These are phyloP conservation scores for Lentinula boryana DNA, from an alignment of 768 basidiomycete genomes.

Conservation along the genomic window DNA sequence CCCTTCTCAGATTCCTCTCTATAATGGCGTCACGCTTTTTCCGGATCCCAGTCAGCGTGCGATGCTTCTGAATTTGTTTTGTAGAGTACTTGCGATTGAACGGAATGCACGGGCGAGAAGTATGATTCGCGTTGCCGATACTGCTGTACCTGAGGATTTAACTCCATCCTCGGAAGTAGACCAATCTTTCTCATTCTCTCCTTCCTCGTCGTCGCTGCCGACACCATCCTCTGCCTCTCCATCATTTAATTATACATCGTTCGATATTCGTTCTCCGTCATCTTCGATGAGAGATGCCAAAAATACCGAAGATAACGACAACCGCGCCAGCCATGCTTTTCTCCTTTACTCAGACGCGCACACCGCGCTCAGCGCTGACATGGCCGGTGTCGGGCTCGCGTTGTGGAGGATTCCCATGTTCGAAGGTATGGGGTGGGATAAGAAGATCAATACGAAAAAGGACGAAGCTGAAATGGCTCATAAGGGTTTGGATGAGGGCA, in stretches of 20 bases:
- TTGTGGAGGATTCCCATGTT: slow-evolving; percentile 79
- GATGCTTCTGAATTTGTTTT: slow-evolving; percentile 44
- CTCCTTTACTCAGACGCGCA: slow-evolving; percentile 48
- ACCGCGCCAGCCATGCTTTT: slow-evolving; percentile 65
- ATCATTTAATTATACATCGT: too few relatives aligned
- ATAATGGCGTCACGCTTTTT: slow-evolving; percentile 62
- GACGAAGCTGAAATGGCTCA: neutral
- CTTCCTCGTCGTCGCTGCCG: neutral
- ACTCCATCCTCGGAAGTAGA: neutral
- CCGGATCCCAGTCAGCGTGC: slow-evolving; percentile 57
- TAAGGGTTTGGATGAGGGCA: neutral
- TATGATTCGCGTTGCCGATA: neutral
- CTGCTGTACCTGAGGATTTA: neutral
- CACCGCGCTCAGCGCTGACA: slow-evolving; percentile 49
- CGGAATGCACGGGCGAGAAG: slow-evolving; percentile 15
- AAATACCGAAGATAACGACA: slow-evolving; percentile 17
- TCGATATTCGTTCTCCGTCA: too few relatives aligned
- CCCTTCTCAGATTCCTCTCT: slow-evolving; percentile 46
- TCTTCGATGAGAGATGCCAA: too few relatives aligned
- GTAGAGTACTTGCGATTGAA: slow-evolving; percentile 44
- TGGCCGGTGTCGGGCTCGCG: slow-evolving; percentile 60
- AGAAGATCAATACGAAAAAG: neutral
- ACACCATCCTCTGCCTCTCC: neutral
- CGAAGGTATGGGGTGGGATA: slow-evolving; percentile 53
- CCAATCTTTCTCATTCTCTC: too few relatives aligned